phyloP scores from a whole-genome alignment of 2,329 filamentous ascomycete genomes.

The Fusarium kyushuense region DNA sequence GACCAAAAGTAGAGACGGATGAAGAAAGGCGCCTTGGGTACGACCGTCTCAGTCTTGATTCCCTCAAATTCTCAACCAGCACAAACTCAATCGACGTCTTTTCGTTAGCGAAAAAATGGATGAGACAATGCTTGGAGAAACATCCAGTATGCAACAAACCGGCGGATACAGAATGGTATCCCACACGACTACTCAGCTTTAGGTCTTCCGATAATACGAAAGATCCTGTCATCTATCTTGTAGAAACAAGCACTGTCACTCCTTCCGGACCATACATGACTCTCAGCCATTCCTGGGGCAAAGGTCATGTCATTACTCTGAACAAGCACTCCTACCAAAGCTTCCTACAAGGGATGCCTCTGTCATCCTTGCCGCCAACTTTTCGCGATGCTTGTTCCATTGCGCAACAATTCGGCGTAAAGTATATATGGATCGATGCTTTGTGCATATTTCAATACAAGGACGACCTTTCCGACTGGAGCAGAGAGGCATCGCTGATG shows the following conservation, averaged over 20 bases:
- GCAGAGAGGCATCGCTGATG: background rate
- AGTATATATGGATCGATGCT: conserved; percentile 1
- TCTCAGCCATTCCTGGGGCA: conserved; percentile 1
- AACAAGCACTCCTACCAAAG: background rate
- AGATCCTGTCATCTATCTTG: background rate
- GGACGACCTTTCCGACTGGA: background rate
- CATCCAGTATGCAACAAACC: background rate
- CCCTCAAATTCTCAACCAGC: background rate
- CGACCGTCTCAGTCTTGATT: background rate
- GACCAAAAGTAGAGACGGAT: background rate
- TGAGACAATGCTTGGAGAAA: background rate
- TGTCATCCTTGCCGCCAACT: background rate
- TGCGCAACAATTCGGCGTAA: background rate
- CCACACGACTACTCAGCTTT: background rate
- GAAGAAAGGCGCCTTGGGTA: no score
- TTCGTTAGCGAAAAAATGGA: background rate
- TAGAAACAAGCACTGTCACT: background rate
- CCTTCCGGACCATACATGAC: background rate
- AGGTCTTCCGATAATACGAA: no score
- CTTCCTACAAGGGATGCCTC: background rate
- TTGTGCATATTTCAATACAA: conserved; percentile 2
- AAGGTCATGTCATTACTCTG: background rate
- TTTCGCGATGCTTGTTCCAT: background rate
- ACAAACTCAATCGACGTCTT: background rate
- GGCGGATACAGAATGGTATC: background rate